phyloP scores from a whole-genome alignment of 352 stramenopile genomes.

The Phytophthora tentaculata region DNA sequence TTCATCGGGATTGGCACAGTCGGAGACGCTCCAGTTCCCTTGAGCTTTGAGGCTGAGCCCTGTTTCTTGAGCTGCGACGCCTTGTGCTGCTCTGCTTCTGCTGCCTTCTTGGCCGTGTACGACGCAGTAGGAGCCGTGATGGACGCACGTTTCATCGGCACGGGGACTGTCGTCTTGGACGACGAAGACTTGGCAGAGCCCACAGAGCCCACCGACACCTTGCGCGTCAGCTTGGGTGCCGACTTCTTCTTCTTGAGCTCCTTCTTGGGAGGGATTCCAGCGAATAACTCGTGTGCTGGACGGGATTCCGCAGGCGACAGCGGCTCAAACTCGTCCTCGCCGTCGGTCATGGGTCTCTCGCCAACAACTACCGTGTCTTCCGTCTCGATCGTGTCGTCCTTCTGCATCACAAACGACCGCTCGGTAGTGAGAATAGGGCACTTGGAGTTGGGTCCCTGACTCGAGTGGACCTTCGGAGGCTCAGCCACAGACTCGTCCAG shows the following conservation, averaged over 20 bases:
- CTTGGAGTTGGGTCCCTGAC: slow-evolving; percentile 7
- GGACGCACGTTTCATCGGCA: slow-evolving; percentile 36
- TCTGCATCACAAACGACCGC: slow-evolving; percentile 70
- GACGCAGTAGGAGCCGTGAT: slow-evolving; percentile 40
- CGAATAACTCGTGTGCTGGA: slow-evolving; percentile 16
- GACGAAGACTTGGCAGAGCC: slow-evolving; percentile 32
- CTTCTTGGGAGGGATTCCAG: slow-evolving; percentile 15
- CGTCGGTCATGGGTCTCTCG: slow-evolving; percentile 61
- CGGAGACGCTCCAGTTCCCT: slow-evolving; percentile 21
- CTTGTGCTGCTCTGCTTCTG: slow-evolving; percentile 24
- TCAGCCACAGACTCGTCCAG: slow-evolving; percentile 6
- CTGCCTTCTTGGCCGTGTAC: slow-evolving; percentile 31
- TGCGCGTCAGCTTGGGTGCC: slow-evolving; percentile 28
- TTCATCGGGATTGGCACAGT: slow-evolving; percentile 37
- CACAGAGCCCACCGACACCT: slow-evolving; percentile 28
- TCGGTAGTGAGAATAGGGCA: slow-evolving; percentile 72
- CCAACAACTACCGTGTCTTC: slow-evolving; percentile 71
- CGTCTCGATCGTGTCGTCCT: slow-evolving; percentile 60
- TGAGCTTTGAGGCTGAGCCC: slow-evolving; percentile 17
- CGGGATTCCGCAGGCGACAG: slow-evolving; percentile 11
- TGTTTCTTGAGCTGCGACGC: slow-evolving; percentile 23
- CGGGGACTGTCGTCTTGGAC: slow-evolving; percentile 18
- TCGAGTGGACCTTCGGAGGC: slow-evolving; percentile 18
- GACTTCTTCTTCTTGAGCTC: slow-evolving; percentile 10
- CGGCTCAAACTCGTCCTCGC: slow-evolving; percentile 54